Evolutionary conservation across 148 eudicot species (phyloP), one percentile per base, ranked within the genome.

Genomic region (Chenopodium album): DNA sequence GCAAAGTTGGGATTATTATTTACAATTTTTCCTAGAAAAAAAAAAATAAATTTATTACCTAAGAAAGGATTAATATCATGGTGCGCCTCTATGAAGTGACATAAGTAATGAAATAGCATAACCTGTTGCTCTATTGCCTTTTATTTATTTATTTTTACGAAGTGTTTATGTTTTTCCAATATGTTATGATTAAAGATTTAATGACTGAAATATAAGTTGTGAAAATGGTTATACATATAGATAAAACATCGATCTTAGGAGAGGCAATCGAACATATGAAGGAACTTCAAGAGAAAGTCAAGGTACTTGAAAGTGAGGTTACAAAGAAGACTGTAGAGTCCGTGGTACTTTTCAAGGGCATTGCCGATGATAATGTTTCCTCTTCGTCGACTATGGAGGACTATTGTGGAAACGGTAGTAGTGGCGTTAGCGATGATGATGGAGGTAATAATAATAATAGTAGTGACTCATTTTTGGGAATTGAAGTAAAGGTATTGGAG

Each of bases 401-500:
- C 78, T 31, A 29, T 52, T 1, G 70, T 62, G 44, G 6, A 6
- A 9, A 17, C 29, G 60, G 52, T 7, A 22, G 29, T 12, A 31
- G 37, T 26, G 26, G 17, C 12, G 20, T 32, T 46, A 3, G 64
- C 9, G 32, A 3, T 44, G 31, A 16, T 73, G 48, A 31, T 32
- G 78, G 44, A 41, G 44, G 44, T 41, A 6, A 41, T 41, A 41
- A 37, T 37, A 37, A 5, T 41, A 41, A 14, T 16, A 9, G 23
- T 28, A 19, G 13, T 2, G 37, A 37, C 19, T 26, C 50, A 29
- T 20, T 64, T 0, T 75, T 75, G 1, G 79, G 76, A 67, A 81
- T 81, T n/a, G 75, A 81, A 50, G 67, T 79, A 0, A 88, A 84
- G 29, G 50, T 85, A 14, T 84, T 77, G 6, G 82, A 64, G 14